These are phyloP conservation scores for Tetrapyrgos nigripes DNA, from an alignment of 1,284 basidiomycete genomes.

Conservation along the genomic window DNA sequence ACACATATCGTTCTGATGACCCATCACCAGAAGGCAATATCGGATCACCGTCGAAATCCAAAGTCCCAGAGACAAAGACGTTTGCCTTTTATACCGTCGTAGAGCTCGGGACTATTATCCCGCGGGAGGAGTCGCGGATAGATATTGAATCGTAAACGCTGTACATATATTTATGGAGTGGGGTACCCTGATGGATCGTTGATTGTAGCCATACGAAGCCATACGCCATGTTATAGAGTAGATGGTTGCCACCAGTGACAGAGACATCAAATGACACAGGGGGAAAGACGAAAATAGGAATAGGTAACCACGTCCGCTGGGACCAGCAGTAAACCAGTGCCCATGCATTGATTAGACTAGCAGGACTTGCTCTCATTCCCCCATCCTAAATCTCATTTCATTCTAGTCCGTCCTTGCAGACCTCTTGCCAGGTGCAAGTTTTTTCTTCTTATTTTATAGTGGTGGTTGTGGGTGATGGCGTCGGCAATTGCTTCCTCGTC, in stretches of 20 bases:
- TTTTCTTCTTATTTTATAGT: slow-evolving; percentile 22
- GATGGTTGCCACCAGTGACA: neutral
- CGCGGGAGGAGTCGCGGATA: slow-evolving; percentile 55
- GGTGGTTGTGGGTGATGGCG: slow-evolving; percentile 11
- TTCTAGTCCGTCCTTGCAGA: slow-evolving; percentile 8
- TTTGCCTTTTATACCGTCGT: slow-evolving; percentile 88
- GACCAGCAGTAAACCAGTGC: too few relatives aligned
- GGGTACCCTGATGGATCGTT: neutral
- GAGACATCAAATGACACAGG: neutral
- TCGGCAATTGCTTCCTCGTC: slow-evolving; percentile 17
- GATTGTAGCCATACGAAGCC: neutral
- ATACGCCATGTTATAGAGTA: neutral
- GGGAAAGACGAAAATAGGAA: neutral
- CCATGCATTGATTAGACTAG: too few relatives aligned
- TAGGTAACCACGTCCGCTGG: neutral
- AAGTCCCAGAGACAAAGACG: slow-evolving; percentile 76
- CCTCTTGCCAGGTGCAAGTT: slow-evolving; percentile 33
- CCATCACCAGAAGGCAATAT: slow-evolving; percentile 62
- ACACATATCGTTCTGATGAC: slow-evolving; percentile 92
- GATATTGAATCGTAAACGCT: slow-evolving; percentile 26
- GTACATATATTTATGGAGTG: neutral
- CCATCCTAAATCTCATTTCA: neutral
- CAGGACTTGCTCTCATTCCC: neutral
- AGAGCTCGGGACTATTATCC: slow-evolving; percentile 74
- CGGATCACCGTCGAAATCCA: slow-evolving; percentile 54